Conservation (phyloP, 345 rosid species). For the Gossypium bickii region DNA sequence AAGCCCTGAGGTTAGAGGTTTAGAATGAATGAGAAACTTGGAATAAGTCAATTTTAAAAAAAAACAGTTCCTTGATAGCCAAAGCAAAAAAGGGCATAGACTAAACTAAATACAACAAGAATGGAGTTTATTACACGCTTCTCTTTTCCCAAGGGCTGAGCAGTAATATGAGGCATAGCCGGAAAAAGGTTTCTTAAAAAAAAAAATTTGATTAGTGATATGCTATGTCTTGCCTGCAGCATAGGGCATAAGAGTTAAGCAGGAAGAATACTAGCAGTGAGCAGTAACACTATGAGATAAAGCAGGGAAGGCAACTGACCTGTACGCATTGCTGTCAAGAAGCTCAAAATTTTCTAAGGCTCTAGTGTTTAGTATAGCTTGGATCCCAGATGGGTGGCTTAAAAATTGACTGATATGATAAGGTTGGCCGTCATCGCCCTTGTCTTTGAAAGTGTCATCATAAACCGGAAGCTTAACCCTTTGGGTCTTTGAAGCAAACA, state of each 20-base stretch:
- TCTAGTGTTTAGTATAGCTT: slow-evolving; percentile 61
- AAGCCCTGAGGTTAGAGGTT: not conserved
- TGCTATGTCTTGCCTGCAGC: not conserved
- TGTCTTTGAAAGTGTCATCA: slow-evolving; percentile 10
- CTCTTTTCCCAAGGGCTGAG: not conserved
- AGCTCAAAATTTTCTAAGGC: slow-evolving; percentile 54
- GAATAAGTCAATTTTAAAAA: not conserved
- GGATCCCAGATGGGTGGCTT: slow-evolving; percentile 62
- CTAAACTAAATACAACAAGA: not conserved
- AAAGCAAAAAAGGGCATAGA: not conserved
- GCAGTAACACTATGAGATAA: not conserved
- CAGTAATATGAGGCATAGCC: not conserved
- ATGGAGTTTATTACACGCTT: not conserved
- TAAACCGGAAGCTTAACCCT: slow-evolving; percentile 45
- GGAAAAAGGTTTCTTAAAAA: not conserved
- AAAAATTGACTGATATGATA: slow-evolving; percentile 54
- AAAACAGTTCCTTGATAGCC: not conserved
- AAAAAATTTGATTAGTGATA: not conserved
- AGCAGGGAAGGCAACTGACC: slow-evolving; percentile 30
- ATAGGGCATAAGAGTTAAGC: not conserved
- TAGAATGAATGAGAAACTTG: not conserved
- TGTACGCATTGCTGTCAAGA: slow-evolving; percentile 54
- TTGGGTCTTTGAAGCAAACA: slow-evolving; percentile 58
- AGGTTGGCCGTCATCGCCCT: slow-evolving; percentile 12
- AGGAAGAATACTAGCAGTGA: slow-evolving; percentile 1